These are phyloP conservation scores for Boletus rubescentipes DNA, from an alignment of 768 basidiomycete genomes.

Conservation along the genomic window DNA sequence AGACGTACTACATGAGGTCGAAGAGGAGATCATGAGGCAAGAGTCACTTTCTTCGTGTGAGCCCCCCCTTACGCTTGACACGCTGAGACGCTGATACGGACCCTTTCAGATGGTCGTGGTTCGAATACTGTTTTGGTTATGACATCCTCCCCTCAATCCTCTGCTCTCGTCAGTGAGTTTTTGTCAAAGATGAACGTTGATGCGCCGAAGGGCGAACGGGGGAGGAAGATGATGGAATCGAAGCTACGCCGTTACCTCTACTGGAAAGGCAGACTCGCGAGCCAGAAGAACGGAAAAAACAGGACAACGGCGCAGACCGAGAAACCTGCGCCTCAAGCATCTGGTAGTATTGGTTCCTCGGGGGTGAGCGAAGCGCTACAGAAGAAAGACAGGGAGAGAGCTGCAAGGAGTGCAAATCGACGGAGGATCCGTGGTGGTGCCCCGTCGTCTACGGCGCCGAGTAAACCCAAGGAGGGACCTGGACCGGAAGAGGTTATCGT, in stretches of 20 bases:
- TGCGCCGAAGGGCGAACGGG: conserved; percentile 60
- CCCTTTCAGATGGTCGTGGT: conserved; percentile 41
- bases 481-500: conserved; percentile 12
- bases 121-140: conserved; percentile 84
- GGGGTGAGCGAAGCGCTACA: conserved; percentile 70
- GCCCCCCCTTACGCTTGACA: neutral
- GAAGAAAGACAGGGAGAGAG: conserved; percentile 69
- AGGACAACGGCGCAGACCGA: neutral
- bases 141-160: conserved; percentile 78
- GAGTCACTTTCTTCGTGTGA: conserved; percentile 39
- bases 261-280: conserved; percentile 65
- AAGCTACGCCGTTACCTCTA: conserved; percentile 72
- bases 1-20: conserved; percentile 87
- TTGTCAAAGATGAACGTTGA: conserved; percentile 60
- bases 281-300: conserved; percentile 24
- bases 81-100: neutral
- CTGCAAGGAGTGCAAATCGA: conserved; percentile 59
- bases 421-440: conserved; percentile 79
- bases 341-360: conserved; percentile 7
- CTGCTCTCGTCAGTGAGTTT: conserved; percentile 75
- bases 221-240: conserved; percentile 74
- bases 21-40: conserved; percentile 74
- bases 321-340: conserved; percentile 14
- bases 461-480: conserved; percentile 9
- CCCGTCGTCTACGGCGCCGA: conserved; percentile 20